Evolutionary conservation across 805 yeast species (phyloP).

Genomic region (Suhomyces xylopsoci): DNA sequence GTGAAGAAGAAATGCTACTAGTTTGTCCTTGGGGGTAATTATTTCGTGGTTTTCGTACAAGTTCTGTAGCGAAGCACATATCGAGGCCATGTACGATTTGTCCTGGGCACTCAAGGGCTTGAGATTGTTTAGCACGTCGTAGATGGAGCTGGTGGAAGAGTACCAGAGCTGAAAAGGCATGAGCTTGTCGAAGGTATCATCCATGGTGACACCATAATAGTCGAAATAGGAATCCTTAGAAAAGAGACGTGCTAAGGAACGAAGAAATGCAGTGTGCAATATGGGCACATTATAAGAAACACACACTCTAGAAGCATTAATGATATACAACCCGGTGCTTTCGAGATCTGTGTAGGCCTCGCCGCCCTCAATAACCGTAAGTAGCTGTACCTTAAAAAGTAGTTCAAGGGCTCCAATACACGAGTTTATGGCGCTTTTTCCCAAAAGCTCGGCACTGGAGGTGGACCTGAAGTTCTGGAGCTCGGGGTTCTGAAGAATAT

Average conservation of each 20-base stretch:
- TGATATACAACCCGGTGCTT: constrained; percentile 25
- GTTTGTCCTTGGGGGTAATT: constrained; percentile 40
- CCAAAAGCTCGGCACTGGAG: not conserved
- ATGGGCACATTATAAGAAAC: constrained; percentile 34
- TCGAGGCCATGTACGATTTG: constrained; percentile 29
- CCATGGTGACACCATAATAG: constrained; percentile 12
- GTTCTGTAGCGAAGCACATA: constrained; percentile 32
- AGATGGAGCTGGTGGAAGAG: constrained; percentile 36
- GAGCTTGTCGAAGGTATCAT: constrained; percentile 19
- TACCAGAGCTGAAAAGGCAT: constrained; percentile 44
- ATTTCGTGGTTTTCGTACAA: constrained; percentile 32
- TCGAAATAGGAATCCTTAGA: constrained; percentile 21
- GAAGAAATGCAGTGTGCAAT: constrained; percentile 39
- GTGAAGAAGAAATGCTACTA: constrained; percentile 41
- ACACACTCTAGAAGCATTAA: constrained; percentile 31
- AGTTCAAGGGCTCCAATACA: constrained; percentile 41
- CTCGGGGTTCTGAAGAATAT: constrained; percentile 20
- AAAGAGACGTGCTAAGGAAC: constrained; percentile 39
- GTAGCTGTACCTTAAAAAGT: constrained; percentile 28
- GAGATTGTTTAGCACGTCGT: constrained; percentile 30
- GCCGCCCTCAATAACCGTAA: constrained; percentile 13
- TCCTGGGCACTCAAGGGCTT: constrained; percentile 25
- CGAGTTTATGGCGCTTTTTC: constrained; percentile 17
- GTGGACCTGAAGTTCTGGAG: constrained; percentile 11
- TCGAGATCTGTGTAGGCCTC: constrained; percentile 22